A percentile compares a stretch with the other conserved stretches of the same genome.
Conservation (phyloP, 2,329 filamentous ascomycete species). For the Alternaria longipes region DNA sequence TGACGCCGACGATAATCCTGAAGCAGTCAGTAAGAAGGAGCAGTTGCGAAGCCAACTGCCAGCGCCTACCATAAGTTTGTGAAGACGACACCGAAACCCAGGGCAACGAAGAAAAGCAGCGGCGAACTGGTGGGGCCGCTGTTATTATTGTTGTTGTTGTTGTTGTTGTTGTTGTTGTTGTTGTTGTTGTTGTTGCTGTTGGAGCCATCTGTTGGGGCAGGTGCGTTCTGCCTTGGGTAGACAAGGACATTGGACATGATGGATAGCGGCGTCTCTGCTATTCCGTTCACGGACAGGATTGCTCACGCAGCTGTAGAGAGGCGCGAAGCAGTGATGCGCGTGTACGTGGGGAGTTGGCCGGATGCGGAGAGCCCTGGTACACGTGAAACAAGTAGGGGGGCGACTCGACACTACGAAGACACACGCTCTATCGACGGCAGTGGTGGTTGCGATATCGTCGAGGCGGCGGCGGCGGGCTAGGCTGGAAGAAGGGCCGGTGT, state of each 20-base stretch:
- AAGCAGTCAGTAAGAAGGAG: conserved; percentile 31
- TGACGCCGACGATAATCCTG: conserved; percentile 99
- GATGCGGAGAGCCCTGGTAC: conserved; percentile 15
- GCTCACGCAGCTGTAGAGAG: neutral
- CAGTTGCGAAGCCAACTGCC: neutral
- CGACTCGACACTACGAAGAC: neutral
- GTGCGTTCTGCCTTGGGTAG: conserved; percentile 2
- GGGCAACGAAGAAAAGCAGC: conserved; percentile 89
- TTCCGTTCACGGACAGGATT: conserved; percentile 18
- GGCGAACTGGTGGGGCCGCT: conserved; percentile 73
- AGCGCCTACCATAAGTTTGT: conserved; percentile 87
- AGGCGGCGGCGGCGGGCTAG: conserved; percentile 3
- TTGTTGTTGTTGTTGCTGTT: conserved; percentile 41
- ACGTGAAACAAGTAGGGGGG: conserved; percentile 12
- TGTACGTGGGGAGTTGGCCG: conserved; percentile 5
- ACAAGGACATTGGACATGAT: conserved; percentile 17
- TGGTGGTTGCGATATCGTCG: neutral
- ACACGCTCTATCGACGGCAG: conserved; percentile 4
- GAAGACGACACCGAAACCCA: conserved; percentile 97
- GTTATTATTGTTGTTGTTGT: conserved; percentile 40
- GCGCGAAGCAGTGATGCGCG: conserved; percentile 5
- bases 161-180: conserved; percentile 24
- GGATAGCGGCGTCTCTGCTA: conserved; percentile 8
- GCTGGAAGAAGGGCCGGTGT: neutral
- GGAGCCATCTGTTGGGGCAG: conserved; percentile 11